These are phyloP conservation scores for Leccinum incarnatum DNA, from an alignment of 768 basidiomycete species.

Conservation along the genomic window DNA sequence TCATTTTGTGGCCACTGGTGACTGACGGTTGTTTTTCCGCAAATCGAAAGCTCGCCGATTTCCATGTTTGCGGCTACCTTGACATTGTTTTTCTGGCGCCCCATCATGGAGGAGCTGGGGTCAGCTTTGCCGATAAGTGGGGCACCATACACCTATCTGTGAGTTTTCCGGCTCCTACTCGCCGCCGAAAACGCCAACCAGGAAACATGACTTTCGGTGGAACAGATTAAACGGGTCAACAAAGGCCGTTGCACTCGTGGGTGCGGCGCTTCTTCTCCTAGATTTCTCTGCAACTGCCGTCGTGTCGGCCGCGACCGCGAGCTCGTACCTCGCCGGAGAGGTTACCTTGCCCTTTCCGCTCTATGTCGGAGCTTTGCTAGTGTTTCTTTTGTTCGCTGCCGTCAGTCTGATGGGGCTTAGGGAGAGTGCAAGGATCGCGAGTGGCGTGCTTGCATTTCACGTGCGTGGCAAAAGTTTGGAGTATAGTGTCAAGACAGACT, in stretches of 20 bases:
- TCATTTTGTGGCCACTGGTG: not conserved
- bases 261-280: conserved; percentile 63
- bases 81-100: conserved; percentile 67
- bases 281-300: conserved; percentile 69
- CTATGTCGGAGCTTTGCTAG: conserved; percentile 50
- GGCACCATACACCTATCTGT: conserved; percentile 72
- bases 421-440: conserved; percentile 61
- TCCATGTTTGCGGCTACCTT: conserved; percentile 62
- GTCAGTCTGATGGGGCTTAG: conserved; percentile 57
- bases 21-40: not conserved
- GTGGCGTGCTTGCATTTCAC: conserved; percentile 57
- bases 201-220: not conserved
- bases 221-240: conserved; percentile 61
- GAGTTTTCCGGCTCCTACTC: conserved; percentile 14
- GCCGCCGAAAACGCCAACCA: not conserved
- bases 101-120: conserved; percentile 70
- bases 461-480: conserved; percentile 34
- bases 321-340: conserved; percentile 65
- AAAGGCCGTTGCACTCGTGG: conserved; percentile 61
- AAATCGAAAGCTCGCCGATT: conserved; percentile 55
- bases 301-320: conserved; percentile 72
- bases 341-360: conserved; percentile 54
- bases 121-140: conserved; percentile 68
- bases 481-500: not conserved
- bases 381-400: conserved; percentile 51